These are phyloP conservation scores for Zygosaccharomyces sapae DNA, from an alignment of 1,139 yeast genomes.

Conservation along the genomic window DNA sequence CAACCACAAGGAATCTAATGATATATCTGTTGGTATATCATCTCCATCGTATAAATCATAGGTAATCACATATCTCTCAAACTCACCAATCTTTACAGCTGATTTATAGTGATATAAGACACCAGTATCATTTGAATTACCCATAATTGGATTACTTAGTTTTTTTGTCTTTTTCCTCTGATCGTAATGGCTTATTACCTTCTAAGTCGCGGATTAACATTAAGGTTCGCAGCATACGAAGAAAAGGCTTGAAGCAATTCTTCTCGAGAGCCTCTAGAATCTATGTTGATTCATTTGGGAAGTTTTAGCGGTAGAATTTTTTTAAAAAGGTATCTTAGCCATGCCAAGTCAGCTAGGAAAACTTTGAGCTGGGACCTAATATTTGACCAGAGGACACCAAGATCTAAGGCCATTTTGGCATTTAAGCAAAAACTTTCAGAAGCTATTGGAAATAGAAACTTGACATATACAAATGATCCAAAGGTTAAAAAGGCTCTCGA, in stretches of 20 bases:
- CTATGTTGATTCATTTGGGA: not conserved
- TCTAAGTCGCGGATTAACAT: not conserved
- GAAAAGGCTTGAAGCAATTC: not conserved
- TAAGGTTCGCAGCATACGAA: not conserved
- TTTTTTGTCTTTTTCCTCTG: not conserved
- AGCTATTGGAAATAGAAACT: not conserved
- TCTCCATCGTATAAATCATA: slow-evolving; percentile 41
- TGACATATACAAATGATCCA: not conserved
- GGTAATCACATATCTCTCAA: slow-evolving; percentile 47
- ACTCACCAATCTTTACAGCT: slow-evolving; percentile 53
- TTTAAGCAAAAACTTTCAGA: slow-evolving; percentile 2
- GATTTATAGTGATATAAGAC: slow-evolving; percentile 41
- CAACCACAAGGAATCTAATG: slow-evolving; percentile 48
- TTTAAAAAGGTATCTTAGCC: not conserved
- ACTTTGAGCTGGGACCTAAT: slow-evolving; percentile 1
- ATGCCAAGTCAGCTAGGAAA: not conserved
- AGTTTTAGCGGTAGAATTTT: not conserved
- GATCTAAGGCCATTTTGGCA: not conserved
- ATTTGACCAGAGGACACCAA: slow-evolving; percentile 3
- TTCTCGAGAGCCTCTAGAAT: not conserved
- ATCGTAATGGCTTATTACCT: not conserved
- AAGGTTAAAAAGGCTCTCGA: not conserved
- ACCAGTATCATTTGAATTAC: slow-evolving; percentile 7
- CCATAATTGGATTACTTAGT: not conserved
- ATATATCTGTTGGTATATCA: slow-evolving; percentile 25